A percentile compares a stretch with the other conserved stretches of the same genome.
Conservation (phyloP, 2,329 filamentous ascomycete species). For the Xylariaceae sp. region DNA sequence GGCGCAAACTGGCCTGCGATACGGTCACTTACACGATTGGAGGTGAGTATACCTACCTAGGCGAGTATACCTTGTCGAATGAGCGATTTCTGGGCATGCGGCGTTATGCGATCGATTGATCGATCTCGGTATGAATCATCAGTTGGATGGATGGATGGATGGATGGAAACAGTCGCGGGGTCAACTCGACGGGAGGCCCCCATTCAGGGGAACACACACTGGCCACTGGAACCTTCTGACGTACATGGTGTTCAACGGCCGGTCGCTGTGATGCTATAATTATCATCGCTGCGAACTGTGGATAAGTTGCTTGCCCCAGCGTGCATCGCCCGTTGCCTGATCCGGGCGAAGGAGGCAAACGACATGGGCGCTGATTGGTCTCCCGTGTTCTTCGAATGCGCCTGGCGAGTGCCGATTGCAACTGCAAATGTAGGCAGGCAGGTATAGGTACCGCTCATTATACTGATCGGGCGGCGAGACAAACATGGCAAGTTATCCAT, state of each 20-base stretch:
- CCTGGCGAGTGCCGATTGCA: conserved; percentile 3
- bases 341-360: conserved; percentile 4
- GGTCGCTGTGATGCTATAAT: conserved; percentile 9
- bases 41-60: conserved; percentile 21
- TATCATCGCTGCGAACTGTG: conserved; percentile 6
- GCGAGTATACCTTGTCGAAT: conserved; percentile 11
- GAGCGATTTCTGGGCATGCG: conserved; percentile 20
- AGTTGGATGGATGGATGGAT: conserved; percentile 3
- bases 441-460: neutral
- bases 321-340: conserved; percentile 8
- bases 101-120: conserved; percentile 26
- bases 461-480: neutral
- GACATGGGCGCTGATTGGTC: conserved; percentile 6
- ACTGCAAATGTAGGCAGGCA: neutral
- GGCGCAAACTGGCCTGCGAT: conserved; percentile 13
- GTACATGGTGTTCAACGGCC: conserved; percentile 5
- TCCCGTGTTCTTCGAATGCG: neutral
- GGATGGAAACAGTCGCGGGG: conserved; percentile 20
- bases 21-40: conserved; percentile 23
- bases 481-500: conserved; percentile 10
- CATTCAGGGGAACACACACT: conserved; percentile 6
- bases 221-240: conserved; percentile 1
- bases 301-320: conserved; percentile 1
- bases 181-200: conserved; percentile 14
- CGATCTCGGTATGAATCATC: conserved; percentile 11